Evolutionary conservation across 306 rosid genomes (phyloP).

Genomic region (Fragaria iinumae): DNA sequence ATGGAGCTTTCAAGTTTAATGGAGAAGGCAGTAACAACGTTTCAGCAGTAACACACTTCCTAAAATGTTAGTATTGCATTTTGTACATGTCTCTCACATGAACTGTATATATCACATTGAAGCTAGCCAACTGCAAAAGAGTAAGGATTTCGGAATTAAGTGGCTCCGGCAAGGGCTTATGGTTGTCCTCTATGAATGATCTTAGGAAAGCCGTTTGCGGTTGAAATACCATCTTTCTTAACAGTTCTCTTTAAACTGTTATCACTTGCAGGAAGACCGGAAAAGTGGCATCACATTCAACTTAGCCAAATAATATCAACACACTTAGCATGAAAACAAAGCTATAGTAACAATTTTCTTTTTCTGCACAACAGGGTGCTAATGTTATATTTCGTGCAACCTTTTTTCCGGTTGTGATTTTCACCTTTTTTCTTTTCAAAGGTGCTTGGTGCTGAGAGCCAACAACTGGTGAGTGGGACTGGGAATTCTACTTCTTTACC

Average conservation of each 20-base stretch:
- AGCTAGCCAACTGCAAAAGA: neutral
- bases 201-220: neutral
- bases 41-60: slow-evolving; percentile 11
- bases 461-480: slow-evolving; percentile 56
- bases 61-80: neutral
- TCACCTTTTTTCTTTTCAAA: slow-evolving; percentile 19
- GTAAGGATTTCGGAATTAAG: neutral
- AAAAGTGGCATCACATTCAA: slow-evolving; percentile 20
- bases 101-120: neutral
- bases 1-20: neutral
- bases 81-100: neutral
- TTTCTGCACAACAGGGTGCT: slow-evolving; percentile 1
- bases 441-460: slow-evolving; percentile 66
- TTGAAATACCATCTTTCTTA: slow-evolving; percentile 12
- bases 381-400: neutral
- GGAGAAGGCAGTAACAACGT: neutral
- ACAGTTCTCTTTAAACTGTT: slow-evolving; percentile 23
- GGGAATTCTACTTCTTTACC: slow-evolving; percentile 61
- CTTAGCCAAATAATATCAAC: slow-evolving; percentile 4
- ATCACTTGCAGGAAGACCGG: slow-evolving; percentile 28
- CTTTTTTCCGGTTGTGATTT: neutral
- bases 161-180: neutral
- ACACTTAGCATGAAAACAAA: slow-evolving; percentile 2
- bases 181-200: slow-evolving; percentile 30
- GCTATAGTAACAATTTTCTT: neutral